phyloP scores from a whole-genome alignment of 2,329 filamentous ascomycete species.

The Elsinoe ampelina region DNA sequence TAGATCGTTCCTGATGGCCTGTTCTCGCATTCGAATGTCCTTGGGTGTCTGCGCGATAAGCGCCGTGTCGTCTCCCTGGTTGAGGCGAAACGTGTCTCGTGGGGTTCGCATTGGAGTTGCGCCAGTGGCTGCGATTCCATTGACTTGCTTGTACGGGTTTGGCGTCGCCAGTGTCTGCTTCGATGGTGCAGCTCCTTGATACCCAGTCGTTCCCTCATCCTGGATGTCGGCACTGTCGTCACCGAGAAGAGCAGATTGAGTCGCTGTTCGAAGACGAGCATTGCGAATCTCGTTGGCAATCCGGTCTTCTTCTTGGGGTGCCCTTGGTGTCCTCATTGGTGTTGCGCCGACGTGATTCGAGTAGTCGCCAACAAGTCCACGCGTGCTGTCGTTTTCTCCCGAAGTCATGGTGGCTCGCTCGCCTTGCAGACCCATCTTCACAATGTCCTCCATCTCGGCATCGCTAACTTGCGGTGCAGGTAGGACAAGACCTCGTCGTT shows the following conservation, averaged over 20 bases:
- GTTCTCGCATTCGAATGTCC: slow-evolving; percentile 63
- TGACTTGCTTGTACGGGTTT: slow-evolving; percentile 66
- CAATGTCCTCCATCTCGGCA: slow-evolving; percentile 87
- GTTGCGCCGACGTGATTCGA: slow-evolving; percentile 68
- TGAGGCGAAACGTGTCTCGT: slow-evolving; percentile 77
- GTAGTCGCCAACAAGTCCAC: slow-evolving; percentile 81
- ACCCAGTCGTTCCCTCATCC: slow-evolving; percentile 73
- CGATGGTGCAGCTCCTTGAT: slow-evolving; percentile 73
- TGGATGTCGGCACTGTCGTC: slow-evolving; percentile 88
- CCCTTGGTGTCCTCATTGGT: slow-evolving; percentile 85
- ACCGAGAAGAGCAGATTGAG: slow-evolving; percentile 83
- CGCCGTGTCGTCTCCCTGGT: slow-evolving; percentile 59
- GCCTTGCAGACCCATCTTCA: slow-evolving; percentile 95
- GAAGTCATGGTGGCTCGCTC: slow-evolving; percentile 72
- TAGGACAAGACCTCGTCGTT: slow-evolving; percentile 70
- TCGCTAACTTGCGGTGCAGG: slow-evolving; percentile 89
- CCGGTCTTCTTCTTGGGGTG: slow-evolving; percentile 84
- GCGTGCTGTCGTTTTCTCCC: slow-evolving; percentile 72
- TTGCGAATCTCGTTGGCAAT: slow-evolving; percentile 96
- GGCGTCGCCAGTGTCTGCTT: slow-evolving; percentile 79
- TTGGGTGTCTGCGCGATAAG: slow-evolving; percentile 65
- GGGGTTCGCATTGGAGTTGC: slow-evolving; percentile 83
- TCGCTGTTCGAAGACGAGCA: slow-evolving; percentile 83
- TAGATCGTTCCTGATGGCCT: slow-evolving; percentile 59
- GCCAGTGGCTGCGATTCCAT: slow-evolving; percentile 51